A percentile compares a stretch with the other conserved stretches of the same genome.
Evolutionary conservation across 1,284 basidiomycete genomes (phyloP).

Genomic region (Malassezia restricta): DNA sequence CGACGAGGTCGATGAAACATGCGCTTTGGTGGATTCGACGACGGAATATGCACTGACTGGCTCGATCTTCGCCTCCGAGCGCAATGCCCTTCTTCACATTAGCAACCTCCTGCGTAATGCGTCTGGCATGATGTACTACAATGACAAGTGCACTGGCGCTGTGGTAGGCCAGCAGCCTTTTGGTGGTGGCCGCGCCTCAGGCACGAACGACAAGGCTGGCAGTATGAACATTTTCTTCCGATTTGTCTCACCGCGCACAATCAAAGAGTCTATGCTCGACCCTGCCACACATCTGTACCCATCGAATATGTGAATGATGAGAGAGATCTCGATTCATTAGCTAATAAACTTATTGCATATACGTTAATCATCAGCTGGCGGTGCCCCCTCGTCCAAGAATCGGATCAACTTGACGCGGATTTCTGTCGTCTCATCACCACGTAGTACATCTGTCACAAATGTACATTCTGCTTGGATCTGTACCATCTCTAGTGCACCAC

Average conservation of each 20-base stretch:
- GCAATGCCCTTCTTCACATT: constrained; percentile 34
- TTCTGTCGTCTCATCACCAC: constrained; percentile 88
- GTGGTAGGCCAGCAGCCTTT: constrained; percentile 71
- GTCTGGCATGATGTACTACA: constrained; percentile 46
- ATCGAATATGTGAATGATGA: constrained; percentile 25
- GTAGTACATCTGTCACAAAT: constrained; percentile 77
- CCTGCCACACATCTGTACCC: constrained; percentile 35
- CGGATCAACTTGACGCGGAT: constrained; percentile 79
- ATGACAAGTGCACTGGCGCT: constrained; percentile 69
- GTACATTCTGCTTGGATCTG: constrained; percentile 88
- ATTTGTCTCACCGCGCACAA: constrained; percentile 62
- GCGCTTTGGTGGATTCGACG: constrained; percentile 73
- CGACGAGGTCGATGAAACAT: constrained; percentile 65
- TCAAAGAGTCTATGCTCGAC: constrained; percentile 68
- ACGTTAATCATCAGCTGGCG: constrained; percentile 44
- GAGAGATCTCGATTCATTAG: not conserved
- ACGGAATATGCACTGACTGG: constrained; percentile 66
- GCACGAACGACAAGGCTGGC: constrained; percentile 97
- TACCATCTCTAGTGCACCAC: constrained; percentile 94
- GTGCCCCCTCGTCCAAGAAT: constrained; percentile 78
- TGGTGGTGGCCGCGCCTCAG: constrained; percentile 79
- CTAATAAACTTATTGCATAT: not conserved
- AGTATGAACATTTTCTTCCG: constrained; percentile 60
- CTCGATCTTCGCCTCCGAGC: constrained; percentile 42
- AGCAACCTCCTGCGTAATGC: constrained; percentile 43